Evolutionary conservation across 129 eudicot genomes (phyloP).

Genomic region (Lactuca saligna): DNA sequence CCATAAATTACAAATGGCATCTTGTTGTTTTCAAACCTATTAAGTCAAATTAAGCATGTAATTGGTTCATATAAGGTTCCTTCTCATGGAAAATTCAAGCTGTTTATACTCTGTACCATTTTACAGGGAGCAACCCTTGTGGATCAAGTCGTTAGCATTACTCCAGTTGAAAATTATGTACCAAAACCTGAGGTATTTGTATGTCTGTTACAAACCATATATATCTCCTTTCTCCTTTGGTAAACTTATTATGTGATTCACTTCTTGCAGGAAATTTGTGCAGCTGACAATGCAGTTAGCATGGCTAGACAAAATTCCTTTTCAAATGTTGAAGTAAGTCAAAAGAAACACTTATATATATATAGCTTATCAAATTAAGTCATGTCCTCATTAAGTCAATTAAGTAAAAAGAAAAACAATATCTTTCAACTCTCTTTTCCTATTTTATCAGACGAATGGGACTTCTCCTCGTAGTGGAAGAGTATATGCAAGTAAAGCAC

Average conservation of each 20-base stretch:
- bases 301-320: constrained; percentile 42
- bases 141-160: constrained; percentile 83
- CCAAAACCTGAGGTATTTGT: constrained; percentile 57
- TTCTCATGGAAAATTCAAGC: not conserved
- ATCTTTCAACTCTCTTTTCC: not conserved
- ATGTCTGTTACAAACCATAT: constrained; percentile 7
- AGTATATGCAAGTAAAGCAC: constrained; percentile 84
- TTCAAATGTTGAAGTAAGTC: constrained; percentile 49
- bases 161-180: constrained; percentile 71
- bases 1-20: too few species aligned
- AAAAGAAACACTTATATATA: too few species aligned
- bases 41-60: not conserved
- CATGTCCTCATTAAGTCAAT: too few species aligned
- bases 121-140: constrained; percentile 95
- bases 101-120: constrained; percentile 12
- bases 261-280: constrained; percentile 50
- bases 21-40: not conserved
- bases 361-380: constrained; percentile 16
- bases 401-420: too few species aligned
- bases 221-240: not conserved
- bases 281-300: constrained; percentile 51
- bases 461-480: constrained; percentile 67
- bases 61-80: too few species aligned
- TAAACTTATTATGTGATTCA: constrained; percentile 14
- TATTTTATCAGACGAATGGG: constrained; percentile 41